Conservation (phyloP, 768 basidiomycete genomes). For the Boletellus ananiceps region DNA sequence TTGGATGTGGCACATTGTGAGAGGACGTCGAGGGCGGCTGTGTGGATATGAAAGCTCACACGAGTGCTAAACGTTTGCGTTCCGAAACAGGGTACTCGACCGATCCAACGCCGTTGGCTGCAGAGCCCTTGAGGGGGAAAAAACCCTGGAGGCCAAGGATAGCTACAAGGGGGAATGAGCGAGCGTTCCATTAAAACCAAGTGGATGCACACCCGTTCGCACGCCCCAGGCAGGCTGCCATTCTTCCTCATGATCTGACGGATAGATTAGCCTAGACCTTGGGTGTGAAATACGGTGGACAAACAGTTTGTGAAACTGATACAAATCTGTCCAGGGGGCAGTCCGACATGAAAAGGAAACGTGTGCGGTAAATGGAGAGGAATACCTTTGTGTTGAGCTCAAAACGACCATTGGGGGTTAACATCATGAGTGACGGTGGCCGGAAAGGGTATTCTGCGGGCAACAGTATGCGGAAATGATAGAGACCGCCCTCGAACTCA, state of each 20-base stretch:
- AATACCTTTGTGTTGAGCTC: slow-evolving; percentile 91
- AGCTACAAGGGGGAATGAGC: slow-evolving; percentile 41
- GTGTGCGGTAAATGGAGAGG: slow-evolving; percentile 12
- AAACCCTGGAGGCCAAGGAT: slow-evolving; percentile 87
- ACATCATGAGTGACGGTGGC: slow-evolving; percentile 92
- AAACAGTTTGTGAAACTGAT: slow-evolving; percentile 89
- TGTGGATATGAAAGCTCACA: slow-evolving; percentile 46
- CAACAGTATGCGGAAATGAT: slow-evolving; percentile 87
- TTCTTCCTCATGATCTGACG: slow-evolving; percentile 83
- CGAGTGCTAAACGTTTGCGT: slow-evolving; percentile 68
- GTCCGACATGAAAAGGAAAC: slow-evolving; percentile 8
- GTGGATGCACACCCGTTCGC: slow-evolving; percentile 63
- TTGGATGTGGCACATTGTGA: slow-evolving; percentile 28
- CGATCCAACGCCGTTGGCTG: slow-evolving; percentile 83
- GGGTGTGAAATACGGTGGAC: slow-evolving; percentile 29
- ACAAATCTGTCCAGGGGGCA: slow-evolving; percentile 57
- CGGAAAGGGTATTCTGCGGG: slow-evolving; percentile 96
- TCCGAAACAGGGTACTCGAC: slow-evolving; percentile 73
- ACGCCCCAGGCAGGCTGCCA: slow-evolving; percentile 99
- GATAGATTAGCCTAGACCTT: slow-evolving; percentile 28
- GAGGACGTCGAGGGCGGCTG: slow-evolving; percentile 2
- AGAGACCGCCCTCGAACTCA: slow-evolving; percentile 93
- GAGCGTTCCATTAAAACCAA: slow-evolving; percentile 9
- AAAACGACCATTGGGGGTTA: slow-evolving; percentile 96
- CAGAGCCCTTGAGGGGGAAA: slow-evolving; percentile 84